A percentile compares a stretch with the other conserved stretches of the same genome.
Evolutionary conservation across 2,329 filamentous ascomycete genomes (phyloP).

Genomic region (Zymoseptoria crescenta): DNA sequence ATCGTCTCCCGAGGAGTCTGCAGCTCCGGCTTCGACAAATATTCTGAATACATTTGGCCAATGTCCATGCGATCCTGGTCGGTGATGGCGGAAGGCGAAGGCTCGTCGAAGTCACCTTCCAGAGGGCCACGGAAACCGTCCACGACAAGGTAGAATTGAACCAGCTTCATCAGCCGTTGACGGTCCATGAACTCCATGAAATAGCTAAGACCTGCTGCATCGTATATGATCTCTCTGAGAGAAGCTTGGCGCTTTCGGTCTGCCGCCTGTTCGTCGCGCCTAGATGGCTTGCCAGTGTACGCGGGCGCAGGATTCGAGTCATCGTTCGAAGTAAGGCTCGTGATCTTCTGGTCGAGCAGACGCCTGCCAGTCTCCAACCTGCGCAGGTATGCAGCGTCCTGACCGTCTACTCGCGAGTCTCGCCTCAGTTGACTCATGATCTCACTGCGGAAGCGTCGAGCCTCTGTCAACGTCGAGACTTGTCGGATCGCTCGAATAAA

Average conservation of each 20-base stretch:
- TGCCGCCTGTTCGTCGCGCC: slow-evolving; percentile 30
- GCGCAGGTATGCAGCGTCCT: slow-evolving; percentile 79
- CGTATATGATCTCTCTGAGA: slow-evolving; percentile 77
- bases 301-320: slow-evolving; percentile 33
- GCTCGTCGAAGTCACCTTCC: slow-evolving; percentile 72
- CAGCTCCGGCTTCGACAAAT: slow-evolving; percentile 74
- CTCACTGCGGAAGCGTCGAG: slow-evolving; percentile 83
- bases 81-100: slow-evolving; percentile 44
- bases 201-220: slow-evolving; percentile 84
- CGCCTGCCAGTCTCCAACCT: slow-evolving; percentile 87
- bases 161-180: slow-evolving; percentile 73
- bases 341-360: slow-evolving; percentile 81
- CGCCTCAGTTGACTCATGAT: slow-evolving; percentile 85
- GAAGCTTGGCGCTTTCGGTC: slow-evolving; percentile 67
- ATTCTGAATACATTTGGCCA: slow-evolving; percentile 83
- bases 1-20: slow-evolving; percentile 65
- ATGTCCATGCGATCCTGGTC: slow-evolving; percentile 80
- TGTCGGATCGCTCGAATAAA: slow-evolving; percentile 86
- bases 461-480: slow-evolving; percentile 85
- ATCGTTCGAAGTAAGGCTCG: slow-evolving; percentile 59
- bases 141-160: slow-evolving; percentile 98
- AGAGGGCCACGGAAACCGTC: slow-evolving; percentile 92
- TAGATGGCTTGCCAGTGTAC: slow-evolving; percentile 33
- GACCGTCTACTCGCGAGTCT: slow-evolving; percentile 67
- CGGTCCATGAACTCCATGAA: slow-evolving; percentile 99